phyloP scores from a whole-genome alignment of 805 yeast species.

The Priceomyces castillae region DNA sequence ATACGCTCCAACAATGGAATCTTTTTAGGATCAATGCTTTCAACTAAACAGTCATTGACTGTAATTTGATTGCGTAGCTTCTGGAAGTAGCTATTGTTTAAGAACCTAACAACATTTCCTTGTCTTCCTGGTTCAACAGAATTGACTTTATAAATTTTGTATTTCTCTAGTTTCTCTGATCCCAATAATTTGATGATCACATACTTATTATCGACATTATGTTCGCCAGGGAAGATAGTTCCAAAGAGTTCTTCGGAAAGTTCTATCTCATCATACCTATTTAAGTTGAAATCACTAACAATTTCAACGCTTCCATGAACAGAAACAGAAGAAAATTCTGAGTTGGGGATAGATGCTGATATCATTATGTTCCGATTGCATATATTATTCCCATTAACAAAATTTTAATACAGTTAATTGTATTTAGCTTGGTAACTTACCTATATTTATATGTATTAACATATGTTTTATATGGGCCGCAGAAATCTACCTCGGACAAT shows the following conservation, averaged over 20 bases:
- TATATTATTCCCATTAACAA: neutral
- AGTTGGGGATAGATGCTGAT: constrained; percentile 3
- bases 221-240: constrained; percentile 27
- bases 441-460: neutral
- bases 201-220: constrained; percentile 14
- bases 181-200: constrained; percentile 39
- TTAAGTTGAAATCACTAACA: constrained; percentile 27
- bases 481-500: constrained; percentile 3
- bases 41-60: constrained; percentile 36
- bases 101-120: constrained; percentile 32
- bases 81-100: constrained; percentile 35
- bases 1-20: constrained; percentile 44
- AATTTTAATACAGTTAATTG: neutral
- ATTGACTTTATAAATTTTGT: constrained; percentile 35
- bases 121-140: constrained; percentile 23
- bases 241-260: constrained; percentile 33
- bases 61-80: constrained; percentile 39
- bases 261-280: constrained; percentile 26
- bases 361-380: neutral
- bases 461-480: neutral
- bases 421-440: neutral
- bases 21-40: constrained; percentile 25
- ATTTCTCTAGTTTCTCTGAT: constrained; percentile 30
- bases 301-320: constrained; percentile 30
- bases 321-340: constrained; percentile 8